Percentiles rank a stretch among this genome's conserved stretches.
These are phyloP conservation scores for Rhizopogon vinicolor DNA, from an alignment of 768 basidiomycete genomes.

Conservation along the genomic window DNA sequence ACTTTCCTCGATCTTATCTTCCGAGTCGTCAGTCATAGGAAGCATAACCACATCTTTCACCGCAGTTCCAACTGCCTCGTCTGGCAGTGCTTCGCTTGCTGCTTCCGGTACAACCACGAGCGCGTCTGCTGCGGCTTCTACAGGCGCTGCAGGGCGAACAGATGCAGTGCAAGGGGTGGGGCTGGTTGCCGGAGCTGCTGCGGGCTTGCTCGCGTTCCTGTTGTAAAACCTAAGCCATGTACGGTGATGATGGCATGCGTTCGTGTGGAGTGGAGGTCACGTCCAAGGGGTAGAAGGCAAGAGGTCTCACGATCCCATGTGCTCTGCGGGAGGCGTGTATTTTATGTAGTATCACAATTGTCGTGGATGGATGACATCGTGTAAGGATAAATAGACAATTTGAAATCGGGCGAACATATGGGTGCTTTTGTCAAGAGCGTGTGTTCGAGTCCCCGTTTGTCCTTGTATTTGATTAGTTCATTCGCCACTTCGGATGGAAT, in stretches of 20 bases:
- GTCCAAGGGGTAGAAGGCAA: background rate
- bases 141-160: slow-evolving; percentile 2
- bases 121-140: slow-evolving; percentile 2
- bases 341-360: background rate
- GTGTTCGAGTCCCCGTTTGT: no score
- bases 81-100: background rate
- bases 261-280: background rate
- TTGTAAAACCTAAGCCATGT: background rate
- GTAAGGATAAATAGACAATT: background rate
- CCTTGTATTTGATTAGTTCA: no score
- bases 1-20: slow-evolving; percentile 18
- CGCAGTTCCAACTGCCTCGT: background rate
- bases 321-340: background rate
- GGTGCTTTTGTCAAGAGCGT: no score
- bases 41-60: background rate
- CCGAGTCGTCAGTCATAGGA: slow-evolving; percentile 15
- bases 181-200: background rate
- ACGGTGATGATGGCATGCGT: background rate
- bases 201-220: slow-evolving; percentile 5
- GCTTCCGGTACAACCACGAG: background rate
- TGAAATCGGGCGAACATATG: no score
- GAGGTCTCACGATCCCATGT: background rate
- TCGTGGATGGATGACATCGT: background rate
- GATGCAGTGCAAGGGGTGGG: background rate
- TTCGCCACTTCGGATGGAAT: no score